Base-by-base conservation (phyloP, 2,329 filamentous ascomycete genomes). In the Aspergillus awamori region DNA sequence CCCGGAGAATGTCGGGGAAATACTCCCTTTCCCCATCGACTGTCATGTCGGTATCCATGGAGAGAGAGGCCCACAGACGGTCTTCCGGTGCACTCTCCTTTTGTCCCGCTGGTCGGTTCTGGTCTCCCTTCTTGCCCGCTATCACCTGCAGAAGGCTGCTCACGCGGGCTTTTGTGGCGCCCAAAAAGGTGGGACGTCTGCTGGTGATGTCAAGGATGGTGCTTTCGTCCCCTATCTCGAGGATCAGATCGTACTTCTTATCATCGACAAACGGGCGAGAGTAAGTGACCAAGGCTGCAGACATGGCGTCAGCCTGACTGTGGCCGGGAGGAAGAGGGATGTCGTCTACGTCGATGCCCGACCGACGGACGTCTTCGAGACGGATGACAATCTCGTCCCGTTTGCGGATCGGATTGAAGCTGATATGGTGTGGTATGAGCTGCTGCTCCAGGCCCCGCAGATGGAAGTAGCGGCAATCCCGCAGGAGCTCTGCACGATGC, bases 401-500 rank as follows among this genome's bases (percentile, higher is more conserved):
- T 15, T 84, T 80, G 2, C 89, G 84, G 15, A 84, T 79, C 38
- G 90, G 84, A 70, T 97, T 97, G 76, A 87, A 93, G 55, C 83
- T 86, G 62, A 94, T 89, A 28, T 86, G 76, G 74, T 93, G 90
- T 0, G 90, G 87, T 47, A 97, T 89, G 10, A 98, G 82, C 65
- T 87, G 88, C 77, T 98, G 94, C 78, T 98, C 94, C 0, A 97
- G 80, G 0, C 92, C 93, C 72, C 93, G 94, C 68, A 98, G 88
- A 74, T 97, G 92, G 76, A 94, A 97, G 76, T 97, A 98, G 56
- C 91, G 88, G 64, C 92, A 95, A 75, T 98, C 94, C 43, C 91
- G 85, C 1, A 98, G 80, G 3, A 98, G 83, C 60, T 90, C 86
- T 22, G 86, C 83, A 17, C 94, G 88, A 71, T 98, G 94, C 2